Conservation (phyloP, 495 filamentous ascomycete species). For the Neurospora tetrasperma region DNA sequence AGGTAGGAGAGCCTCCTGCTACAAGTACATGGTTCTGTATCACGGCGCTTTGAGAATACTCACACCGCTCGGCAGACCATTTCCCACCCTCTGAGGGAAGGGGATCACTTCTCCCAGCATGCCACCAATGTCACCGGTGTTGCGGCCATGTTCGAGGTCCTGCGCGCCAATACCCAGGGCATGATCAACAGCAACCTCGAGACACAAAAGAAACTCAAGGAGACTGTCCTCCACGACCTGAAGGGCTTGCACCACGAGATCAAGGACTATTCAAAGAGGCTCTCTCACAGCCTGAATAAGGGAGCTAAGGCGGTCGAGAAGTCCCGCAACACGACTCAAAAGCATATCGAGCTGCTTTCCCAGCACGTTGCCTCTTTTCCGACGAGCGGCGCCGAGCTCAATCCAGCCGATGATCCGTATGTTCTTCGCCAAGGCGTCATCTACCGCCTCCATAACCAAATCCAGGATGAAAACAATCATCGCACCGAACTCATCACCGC, state of each 20-base stretch:
- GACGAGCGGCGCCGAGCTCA: slow-evolving; percentile 54
- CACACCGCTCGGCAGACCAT: slow-evolving; percentile 49
- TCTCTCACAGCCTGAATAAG: slow-evolving; percentile 75
- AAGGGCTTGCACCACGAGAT: slow-evolving; percentile 90
- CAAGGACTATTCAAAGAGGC: slow-evolving; percentile 87
- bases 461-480: slow-evolving; percentile 90
- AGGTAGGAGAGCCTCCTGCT: slow-evolving; percentile 40
- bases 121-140: slow-evolving; percentile 71
- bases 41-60: not conserved
- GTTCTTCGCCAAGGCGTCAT: slow-evolving; percentile 70
- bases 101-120: slow-evolving; percentile 81
- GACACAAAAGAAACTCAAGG: slow-evolving; percentile 78
- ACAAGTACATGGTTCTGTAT: not conserved
- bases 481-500: slow-evolving; percentile 79
- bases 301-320: slow-evolving; percentile 83
- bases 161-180: slow-evolving; percentile 83
- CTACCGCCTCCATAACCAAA: slow-evolving; percentile 79
- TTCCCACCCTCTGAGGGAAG: slow-evolving; percentile 72
- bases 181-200: slow-evolving; percentile 80
- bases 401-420: slow-evolving; percentile 73
- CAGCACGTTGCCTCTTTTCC: slow-evolving; percentile 71
- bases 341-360: slow-evolving; percentile 88
- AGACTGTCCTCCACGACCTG: slow-evolving; percentile 72
- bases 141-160: slow-evolving; percentile 82
- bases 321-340: slow-evolving; percentile 75